Base-by-base conservation (phyloP, 2,329 filamentous ascomycete genomes). In the Colletotrichum sp. region DNA sequence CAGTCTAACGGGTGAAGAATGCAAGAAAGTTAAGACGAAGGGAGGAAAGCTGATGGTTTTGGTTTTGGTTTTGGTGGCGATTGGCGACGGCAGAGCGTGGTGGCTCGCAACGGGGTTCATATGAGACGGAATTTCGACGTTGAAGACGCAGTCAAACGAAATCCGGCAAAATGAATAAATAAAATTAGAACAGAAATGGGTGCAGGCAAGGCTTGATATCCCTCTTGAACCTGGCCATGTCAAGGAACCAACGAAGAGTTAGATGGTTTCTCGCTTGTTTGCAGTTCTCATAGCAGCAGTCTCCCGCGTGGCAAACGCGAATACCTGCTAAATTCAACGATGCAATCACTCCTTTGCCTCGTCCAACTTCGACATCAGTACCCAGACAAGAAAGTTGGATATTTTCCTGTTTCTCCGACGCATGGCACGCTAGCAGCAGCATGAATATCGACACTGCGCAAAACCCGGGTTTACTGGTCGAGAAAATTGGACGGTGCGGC, bases 311-410 rank as follows among this genome's bases (percentile, higher is more conserved):
- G 44, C 44, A 13, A 52, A 52, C n/a, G n/a, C 44, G 10, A 21
- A 21, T 52, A 21, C 44, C 44, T 24, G n/a, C 44, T 21, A 12
- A 7, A 52, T 3, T 3, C 44, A 52, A 52, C 44, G 44, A 52
- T 52, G n/a, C n/a, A 52, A 5, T 21, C n/a, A 13, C 44, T 13
- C 12, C 1, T 21, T 21, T 52, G 44, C n/a, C 44, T 52, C 18
- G 0, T 0, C n/a, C n/a, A 13, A 7, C n/a, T 52, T 21, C 6
- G 44, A 52, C n/a, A 21, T 5, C 0, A 52, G 0, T 21, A 52
- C 44, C 44, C 0, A 52, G 44, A 21, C n/a, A 21, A 52, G n/a
- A 52, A 52, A 52, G n/a, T 52, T 21, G 44, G n/a, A 13, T 5
- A 1, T 21, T 49, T 7, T 21, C 44, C 44, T 52, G 44, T 52